phyloP scores from a whole-genome alignment of 2,329 filamentous ascomycete species.

The Fonsecaea pedrosoi region DNA sequence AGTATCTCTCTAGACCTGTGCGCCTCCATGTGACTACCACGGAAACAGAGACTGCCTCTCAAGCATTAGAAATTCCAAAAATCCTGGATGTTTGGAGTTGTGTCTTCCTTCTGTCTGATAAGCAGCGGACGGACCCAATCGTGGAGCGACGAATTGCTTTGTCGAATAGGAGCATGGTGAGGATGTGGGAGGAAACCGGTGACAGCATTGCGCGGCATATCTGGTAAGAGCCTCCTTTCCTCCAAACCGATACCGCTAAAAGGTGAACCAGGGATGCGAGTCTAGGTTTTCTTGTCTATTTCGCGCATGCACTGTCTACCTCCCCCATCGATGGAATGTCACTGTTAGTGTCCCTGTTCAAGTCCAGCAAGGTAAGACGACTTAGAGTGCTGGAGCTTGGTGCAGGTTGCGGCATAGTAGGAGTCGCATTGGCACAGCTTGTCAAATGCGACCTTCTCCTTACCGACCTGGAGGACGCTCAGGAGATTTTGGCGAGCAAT shows the following conservation, averaged over 20 bases:
- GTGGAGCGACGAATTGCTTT: slow-evolving; percentile 63
- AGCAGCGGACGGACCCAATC: slow-evolving; percentile 56
- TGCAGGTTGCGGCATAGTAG: slow-evolving; percentile 72
- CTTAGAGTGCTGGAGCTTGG: slow-evolving; percentile 69
- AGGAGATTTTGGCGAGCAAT: slow-evolving; percentile 66
- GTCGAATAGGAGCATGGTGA: slow-evolving; percentile 49
- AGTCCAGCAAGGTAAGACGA: slow-evolving; percentile 40
- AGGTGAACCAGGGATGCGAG: slow-evolving; percentile 60
- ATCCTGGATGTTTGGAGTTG: slow-evolving; percentile 66
- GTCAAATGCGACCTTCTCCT: slow-evolving; percentile 62
- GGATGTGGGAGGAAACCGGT: slow-evolving; percentile 72
- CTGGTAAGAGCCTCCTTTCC: slow-evolving; percentile 58
- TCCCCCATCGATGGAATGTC: slow-evolving; percentile 39
- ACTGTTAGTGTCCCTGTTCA: slow-evolving; percentile 46
- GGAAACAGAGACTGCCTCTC: slow-evolving; percentile 22
- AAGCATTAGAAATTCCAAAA: slow-evolving; percentile 44
- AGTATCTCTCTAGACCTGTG: slow-evolving; percentile 34
- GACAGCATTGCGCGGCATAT: slow-evolving; percentile 76
- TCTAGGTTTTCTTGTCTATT: slow-evolving; percentile 61
- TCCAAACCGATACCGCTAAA: slow-evolving; percentile 26
- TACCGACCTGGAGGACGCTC: slow-evolving; percentile 70
- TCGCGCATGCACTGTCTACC: slow-evolving; percentile 53
- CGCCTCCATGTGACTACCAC: slow-evolving; percentile 38
- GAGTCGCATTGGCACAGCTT: slow-evolving; percentile 66
- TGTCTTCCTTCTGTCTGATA: slow-evolving; percentile 50